A percentile compares a stretch with the other conserved stretches of the same genome.
Evolutionary conservation across 78 protist genomes (phyloP).

Genomic region (Kipferlia bialata): DNA sequence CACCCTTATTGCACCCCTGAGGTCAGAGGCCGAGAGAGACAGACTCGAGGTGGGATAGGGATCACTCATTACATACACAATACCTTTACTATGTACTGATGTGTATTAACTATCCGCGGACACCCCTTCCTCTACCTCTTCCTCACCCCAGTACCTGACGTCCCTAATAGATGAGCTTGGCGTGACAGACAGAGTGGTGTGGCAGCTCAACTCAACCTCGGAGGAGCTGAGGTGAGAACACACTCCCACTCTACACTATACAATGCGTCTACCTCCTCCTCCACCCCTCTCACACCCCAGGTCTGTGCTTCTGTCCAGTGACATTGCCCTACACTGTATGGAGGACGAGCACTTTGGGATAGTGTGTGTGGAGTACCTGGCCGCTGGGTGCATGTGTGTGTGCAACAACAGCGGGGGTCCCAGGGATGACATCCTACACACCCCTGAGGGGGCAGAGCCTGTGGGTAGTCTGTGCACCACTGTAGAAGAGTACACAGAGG

Average conservation of each 20-base stretch:
- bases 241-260: no score
- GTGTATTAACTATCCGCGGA: neutral
- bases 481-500: no score
- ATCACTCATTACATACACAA: neutral
- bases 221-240: no score
- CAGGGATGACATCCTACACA: conserved; percentile 5
- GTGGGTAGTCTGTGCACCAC: no score
- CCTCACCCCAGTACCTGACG: no score
- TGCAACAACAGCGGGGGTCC: conserved; percentile 25
- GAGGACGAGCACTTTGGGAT: conserved; percentile 24
- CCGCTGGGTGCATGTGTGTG: neutral
- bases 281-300: no score
- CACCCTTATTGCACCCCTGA: neutral
- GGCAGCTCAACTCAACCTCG: no score
- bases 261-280: no score
- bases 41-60: neutral
- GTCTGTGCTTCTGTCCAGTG: no score
- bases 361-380: conserved; percentile 12
- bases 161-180: no score
- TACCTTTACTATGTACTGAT: neutral
- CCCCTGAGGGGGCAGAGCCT: no score
- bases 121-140: neutral
- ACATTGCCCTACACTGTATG: conserved; percentile 23
- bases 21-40: neutral
- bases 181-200: no score